Evolutionary conservation across 176 grass and related monocot species (phyloP), one percentile per base, ranked within the genome.

Genomic region (Luzula sylvatica): DNA sequence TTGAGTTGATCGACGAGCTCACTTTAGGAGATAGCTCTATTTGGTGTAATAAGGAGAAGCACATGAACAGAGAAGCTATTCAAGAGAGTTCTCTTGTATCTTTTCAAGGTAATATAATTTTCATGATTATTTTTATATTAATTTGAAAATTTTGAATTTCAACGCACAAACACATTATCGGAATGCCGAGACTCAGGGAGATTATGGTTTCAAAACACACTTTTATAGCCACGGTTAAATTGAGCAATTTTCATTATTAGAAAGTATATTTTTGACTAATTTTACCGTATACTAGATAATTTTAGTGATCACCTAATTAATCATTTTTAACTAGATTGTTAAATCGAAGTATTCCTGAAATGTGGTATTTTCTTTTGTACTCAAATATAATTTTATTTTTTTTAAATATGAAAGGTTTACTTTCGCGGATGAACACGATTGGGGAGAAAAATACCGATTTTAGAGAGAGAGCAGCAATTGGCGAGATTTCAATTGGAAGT

Each of bases 1-100:
- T 72, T 35, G 67, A 72, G 14, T 41, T 66, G 21, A 71, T 78
- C 23, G 67, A 78, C 23, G 13, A 24, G 11, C 23, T 56, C 11
- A 75, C 42, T 39, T 13, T 52, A 52, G 29, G 24, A 41, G 53
- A 65, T 16, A 60, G 38, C 13, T 25, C 30, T 32, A 55, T 19
- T 23, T 25, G 39, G 32, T 52, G 42, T 15, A 32, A 58, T 26
- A 15, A 27, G 14, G 38, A 40, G 24, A 17, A 42, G 13, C 39
- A 16, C 14, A 23, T 26, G 2, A 29, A 61, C 14, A 46, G 32
- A 58, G 30, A 58, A 14, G 21, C 15, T 42, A 23, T 15, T 14
- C 2, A 3, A 23, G 28, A 56, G 3, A 4, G 5, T 58, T 13
- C 40, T 61, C 20, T 46, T 8, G 3, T 22, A 14, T 59, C 14